Evolutionary conservation across 257 asterid species (phyloP).

Genomic region (Primulina tabacum): DNA sequence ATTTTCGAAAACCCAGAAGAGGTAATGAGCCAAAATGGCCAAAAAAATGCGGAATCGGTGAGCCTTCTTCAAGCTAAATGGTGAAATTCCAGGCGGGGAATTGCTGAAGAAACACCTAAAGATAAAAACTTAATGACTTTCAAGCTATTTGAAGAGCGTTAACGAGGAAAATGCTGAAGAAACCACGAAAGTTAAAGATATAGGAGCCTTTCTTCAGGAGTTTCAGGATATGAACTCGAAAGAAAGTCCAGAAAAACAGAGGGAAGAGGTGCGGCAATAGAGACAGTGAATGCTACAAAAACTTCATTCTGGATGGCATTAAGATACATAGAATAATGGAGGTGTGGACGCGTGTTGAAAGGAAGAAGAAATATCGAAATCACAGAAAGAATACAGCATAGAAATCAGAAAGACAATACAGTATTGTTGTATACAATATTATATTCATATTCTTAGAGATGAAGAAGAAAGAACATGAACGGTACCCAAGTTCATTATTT

Average conservation of each 20-base stretch:
- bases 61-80: not conserved
- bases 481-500: conserved; percentile 27
- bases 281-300: conserved; percentile 16
- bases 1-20: not conserved
- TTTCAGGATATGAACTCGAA: not conserved
- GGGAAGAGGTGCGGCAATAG: not conserved
- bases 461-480: not conserved
- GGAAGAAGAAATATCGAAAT: not conserved
- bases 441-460: not conserved
- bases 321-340: not conserved
- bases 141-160: not conserved
- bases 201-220: not conserved
- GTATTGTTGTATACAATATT: not conserved
- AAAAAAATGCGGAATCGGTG: too few species aligned
- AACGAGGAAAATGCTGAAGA: conserved; percentile 13
- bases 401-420: not conserved
- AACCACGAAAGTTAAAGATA: not conserved
- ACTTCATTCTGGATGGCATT: conserved; percentile 19
- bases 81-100: conserved; percentile 7
- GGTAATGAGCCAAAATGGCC: not conserved
- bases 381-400: not conserved
- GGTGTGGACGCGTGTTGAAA: conserved; percentile 19
- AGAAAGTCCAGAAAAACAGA: not conserved
- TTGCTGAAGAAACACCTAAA: not conserved
- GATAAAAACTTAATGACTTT: not conserved